These are phyloP conservation scores for Russula virescens DNA, from an alignment of 768 basidiomycete genomes.

Conservation along the genomic window DNA sequence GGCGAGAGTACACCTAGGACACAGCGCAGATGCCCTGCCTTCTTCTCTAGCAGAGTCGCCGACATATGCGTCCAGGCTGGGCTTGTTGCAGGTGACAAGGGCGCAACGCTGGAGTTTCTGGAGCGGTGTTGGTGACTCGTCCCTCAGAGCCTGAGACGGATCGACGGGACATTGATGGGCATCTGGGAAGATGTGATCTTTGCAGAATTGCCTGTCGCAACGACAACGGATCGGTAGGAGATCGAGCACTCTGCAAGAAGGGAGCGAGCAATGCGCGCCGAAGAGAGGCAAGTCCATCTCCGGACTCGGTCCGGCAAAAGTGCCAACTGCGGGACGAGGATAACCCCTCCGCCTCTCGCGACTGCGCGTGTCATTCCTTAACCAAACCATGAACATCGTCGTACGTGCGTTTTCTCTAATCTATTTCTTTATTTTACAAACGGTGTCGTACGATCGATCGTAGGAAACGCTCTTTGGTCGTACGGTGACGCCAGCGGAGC, in stretches of 20 bases:
- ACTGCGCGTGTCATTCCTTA: too few species aligned
- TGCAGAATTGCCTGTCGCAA: conserved; percentile 59
- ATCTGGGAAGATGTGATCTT: conserved; percentile 53
- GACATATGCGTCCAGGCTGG: conserved; percentile 42
- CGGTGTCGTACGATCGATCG: not conserved
- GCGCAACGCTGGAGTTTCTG: conserved; percentile 46
- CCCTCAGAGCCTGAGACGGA: conserved; percentile 1
- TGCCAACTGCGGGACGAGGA: too few species aligned
- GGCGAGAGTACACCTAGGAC: conserved; percentile 46
- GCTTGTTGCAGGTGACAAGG: conserved; percentile 46
- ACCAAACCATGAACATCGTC: conserved; percentile 67
- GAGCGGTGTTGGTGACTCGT: conserved; percentile 6
- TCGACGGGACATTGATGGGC: conserved; percentile 49
- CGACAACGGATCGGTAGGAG: conserved; percentile 71
- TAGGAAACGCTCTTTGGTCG: conserved; percentile 96
- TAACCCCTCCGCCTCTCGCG: too few species aligned
- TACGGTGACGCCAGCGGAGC: conserved; percentile 91
- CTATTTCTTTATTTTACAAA: not conserved
- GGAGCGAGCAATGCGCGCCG: conserved; percentile 60
- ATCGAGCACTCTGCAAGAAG: conserved; percentile 57
- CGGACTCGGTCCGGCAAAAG: not conserved
- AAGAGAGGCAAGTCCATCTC: conserved; percentile 44
- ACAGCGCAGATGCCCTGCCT: conserved; percentile 35
- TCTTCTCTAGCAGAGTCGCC: conserved; percentile 29
- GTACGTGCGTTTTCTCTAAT: conserved; percentile 40